Conservation (phyloP, 352 stramenopile species). For the Pelagophyceae sp. region DNA sequence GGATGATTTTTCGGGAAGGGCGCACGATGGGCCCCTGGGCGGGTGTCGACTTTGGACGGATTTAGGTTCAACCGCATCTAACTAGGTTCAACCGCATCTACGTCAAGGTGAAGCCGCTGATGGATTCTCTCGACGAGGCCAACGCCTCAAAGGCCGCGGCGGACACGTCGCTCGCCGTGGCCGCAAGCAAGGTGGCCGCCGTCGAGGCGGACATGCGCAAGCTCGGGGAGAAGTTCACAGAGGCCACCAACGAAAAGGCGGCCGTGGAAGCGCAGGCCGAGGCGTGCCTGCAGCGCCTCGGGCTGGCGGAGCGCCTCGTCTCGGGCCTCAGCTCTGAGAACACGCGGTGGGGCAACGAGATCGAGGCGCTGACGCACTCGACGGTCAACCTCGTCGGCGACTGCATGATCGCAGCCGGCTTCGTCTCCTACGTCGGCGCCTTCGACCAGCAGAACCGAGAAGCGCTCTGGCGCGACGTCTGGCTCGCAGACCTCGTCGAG, state of each 20-base stretch:
- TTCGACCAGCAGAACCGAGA: constrained; percentile 84
- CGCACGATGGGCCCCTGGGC: too few species aligned
- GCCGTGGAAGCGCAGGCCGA: constrained; percentile 88
- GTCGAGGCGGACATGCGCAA: constrained; percentile 79
- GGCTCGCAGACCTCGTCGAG: constrained; percentile 70
- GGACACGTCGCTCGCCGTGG: constrained; percentile 74
- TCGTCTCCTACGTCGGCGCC: constrained; percentile 93
- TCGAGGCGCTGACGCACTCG: constrained; percentile 85
- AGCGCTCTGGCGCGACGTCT: constrained; percentile 66
- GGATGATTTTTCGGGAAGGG: too few species aligned
- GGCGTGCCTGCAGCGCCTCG: constrained; percentile 76
- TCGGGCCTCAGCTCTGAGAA: constrained; percentile 90
- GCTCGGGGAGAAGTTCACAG: constrained; percentile 81
- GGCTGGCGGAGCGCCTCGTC: constrained; percentile 85
- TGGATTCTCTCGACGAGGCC: constrained; percentile 88
- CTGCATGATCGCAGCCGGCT: constrained; percentile 87
- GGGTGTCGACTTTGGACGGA: too few species aligned
- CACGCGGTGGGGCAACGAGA: constrained; percentile 89
- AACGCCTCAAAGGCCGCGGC: constrained; percentile 74
- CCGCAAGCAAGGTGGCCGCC: constrained; percentile 80
- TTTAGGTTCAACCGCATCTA: too few species aligned
- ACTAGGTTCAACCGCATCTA: constrained; percentile 97
- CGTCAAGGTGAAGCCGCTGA: constrained; percentile 94
- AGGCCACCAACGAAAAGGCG: constrained; percentile 87
- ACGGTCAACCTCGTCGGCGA: constrained; percentile 89